Evolutionary conservation across 192 early-diverging fungal species (phyloP).

Genomic region (Ambispora gerdemannii): DNA sequence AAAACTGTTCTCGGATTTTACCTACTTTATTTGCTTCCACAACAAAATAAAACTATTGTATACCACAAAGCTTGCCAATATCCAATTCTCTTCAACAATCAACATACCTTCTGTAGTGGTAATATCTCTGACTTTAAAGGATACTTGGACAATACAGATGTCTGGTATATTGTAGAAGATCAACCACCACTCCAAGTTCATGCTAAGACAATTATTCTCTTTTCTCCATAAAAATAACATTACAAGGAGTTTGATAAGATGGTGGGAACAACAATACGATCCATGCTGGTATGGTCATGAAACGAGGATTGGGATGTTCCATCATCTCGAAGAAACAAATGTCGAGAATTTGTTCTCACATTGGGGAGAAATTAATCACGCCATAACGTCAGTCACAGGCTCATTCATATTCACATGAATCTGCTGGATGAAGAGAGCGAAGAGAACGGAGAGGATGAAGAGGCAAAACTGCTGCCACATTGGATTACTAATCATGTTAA

Average conservation of each 20-base stretch:
- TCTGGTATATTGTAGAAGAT: background rate
- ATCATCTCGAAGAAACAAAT: background rate
- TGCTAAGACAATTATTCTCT: background rate
- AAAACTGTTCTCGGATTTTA: background rate
- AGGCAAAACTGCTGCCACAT: background rate
- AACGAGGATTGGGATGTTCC: conserved; percentile 1
- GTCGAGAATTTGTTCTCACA: background rate
- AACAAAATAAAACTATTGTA: background rate
- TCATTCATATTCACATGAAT: conserved; percentile 22
- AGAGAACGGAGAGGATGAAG: background rate
- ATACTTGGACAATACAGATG: background rate
- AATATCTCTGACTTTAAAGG: background rate
- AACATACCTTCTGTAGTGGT: background rate
- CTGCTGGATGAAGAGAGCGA: background rate
- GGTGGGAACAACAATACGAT: background rate
- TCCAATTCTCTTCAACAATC: background rate
- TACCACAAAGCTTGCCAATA: background rate
- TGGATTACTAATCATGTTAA: conserved; percentile 9
- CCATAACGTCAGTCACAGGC: conserved; percentile 1
- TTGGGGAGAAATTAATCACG: background rate
- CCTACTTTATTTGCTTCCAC: background rate
- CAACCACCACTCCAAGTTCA: background rate
- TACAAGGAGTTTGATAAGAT: background rate
- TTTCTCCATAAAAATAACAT: background rate
- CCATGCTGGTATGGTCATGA: background rate